Evolutionary conservation across 1,139 yeast genomes (phyloP).

Genomic region (Suhomyces atakaporum): DNA sequence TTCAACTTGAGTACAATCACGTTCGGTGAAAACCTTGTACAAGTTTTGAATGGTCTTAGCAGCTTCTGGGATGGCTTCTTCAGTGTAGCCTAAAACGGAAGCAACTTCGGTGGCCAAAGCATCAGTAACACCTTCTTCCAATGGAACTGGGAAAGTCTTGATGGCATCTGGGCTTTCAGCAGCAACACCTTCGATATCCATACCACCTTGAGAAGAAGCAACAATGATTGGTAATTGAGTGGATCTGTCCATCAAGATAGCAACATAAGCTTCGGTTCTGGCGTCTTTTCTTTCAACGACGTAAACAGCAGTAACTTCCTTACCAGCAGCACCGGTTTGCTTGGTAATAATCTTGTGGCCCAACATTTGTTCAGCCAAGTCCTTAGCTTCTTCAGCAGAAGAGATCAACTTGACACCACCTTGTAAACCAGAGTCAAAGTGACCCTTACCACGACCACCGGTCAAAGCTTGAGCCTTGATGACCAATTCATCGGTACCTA

Average conservation of each 20-base stretch:
- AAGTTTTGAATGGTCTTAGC: constrained; percentile 84
- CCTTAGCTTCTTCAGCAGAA: constrained; percentile 83
- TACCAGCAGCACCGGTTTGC: constrained; percentile 98
- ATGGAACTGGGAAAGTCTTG: constrained; percentile 80
- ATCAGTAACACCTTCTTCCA: constrained; percentile 80
- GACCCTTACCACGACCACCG: constrained; percentile 99
- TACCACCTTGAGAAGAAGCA: constrained; percentile 98
- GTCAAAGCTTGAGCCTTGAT: constrained; percentile 98
- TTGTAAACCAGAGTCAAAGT: constrained; percentile 91
- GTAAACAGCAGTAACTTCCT: constrained; percentile 95
- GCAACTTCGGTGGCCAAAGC: constrained; percentile 78
- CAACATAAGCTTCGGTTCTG: constrained; percentile 90
- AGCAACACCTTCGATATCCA: constrained; percentile 99
- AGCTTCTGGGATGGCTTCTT: constrained; percentile 80
- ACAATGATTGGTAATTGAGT: constrained; percentile 90
- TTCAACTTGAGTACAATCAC: constrained; percentile 97
- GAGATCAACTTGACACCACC: constrained; percentile 95
- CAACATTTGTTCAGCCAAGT: constrained; percentile 86
- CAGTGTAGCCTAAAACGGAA: constrained; percentile 75
- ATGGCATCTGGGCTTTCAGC: constrained; percentile 89
- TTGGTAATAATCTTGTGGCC: constrained; percentile 93
- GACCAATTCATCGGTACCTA: constrained; percentile 78
- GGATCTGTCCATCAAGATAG: constrained; percentile 92
- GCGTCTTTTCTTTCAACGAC: constrained; percentile 94
- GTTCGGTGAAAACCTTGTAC: constrained; percentile 84